These are phyloP conservation scores for Prunus armeniaca DNA, from an alignment of 306 rosid species.

Conservation along the genomic window DNA sequence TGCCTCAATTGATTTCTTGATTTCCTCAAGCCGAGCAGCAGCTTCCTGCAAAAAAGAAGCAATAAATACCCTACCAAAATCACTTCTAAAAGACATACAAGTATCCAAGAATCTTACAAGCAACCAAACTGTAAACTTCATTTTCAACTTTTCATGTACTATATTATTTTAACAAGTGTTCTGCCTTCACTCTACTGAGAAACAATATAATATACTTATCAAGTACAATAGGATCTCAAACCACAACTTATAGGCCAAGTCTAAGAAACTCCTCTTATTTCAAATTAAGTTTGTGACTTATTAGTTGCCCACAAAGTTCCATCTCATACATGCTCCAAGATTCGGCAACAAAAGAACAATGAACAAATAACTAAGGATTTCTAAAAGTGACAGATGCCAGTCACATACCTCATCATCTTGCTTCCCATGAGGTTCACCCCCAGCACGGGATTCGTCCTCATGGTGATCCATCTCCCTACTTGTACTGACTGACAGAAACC, in stretches of 20 bases:
- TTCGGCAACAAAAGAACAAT: not conserved
- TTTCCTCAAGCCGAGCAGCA: constrained; percentile 84
- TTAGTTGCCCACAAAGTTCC: not conserved
- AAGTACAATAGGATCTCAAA: not conserved
- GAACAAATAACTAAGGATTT: not conserved
- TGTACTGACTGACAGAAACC: constrained; percentile 5
- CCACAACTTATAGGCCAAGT: not conserved
- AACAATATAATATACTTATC: not conserved
- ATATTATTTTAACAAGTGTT: not conserved
- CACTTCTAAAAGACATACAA: constrained; percentile 14
- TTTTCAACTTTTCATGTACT: not conserved
- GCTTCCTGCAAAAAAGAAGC: constrained; percentile 57
- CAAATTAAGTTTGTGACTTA: not conserved
- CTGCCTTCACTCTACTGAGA: not conserved
- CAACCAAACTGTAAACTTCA: not conserved
- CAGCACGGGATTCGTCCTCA: constrained; percentile 67
- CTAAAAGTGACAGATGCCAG: not conserved
- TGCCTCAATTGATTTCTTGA: constrained; percentile 80
- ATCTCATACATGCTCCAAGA: not conserved
- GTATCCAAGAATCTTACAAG: not conserved
- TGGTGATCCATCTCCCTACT: constrained; percentile 52
- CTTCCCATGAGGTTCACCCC: constrained; percentile 59
- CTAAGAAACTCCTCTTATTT: not conserved
- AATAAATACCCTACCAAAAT: not conserved
- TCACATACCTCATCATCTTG: constrained; percentile 76